phyloP scores from a whole-genome alignment of 2,329 filamentous ascomycete species.

The Aureobasidium sp. region DNA sequence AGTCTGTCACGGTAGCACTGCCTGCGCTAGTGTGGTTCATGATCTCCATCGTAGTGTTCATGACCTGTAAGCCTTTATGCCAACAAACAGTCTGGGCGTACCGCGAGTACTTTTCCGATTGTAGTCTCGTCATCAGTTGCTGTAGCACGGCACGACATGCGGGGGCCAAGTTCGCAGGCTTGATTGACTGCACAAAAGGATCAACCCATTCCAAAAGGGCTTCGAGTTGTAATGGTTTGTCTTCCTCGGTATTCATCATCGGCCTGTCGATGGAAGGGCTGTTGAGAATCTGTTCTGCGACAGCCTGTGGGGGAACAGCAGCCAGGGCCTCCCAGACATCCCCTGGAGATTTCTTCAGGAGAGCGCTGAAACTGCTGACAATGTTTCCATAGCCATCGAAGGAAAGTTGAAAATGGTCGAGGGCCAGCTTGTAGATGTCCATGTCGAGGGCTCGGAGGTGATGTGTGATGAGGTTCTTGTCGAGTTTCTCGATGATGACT shows the following conservation, averaged over 20 bases:
- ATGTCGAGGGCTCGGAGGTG: slow-evolving; percentile 71
- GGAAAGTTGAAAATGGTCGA: slow-evolving; percentile 53
- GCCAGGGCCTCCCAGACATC: slow-evolving; percentile 87
- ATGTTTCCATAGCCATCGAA: slow-evolving; percentile 54
- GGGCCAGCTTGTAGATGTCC: slow-evolving; percentile 50
- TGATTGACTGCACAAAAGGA: slow-evolving; percentile 69
- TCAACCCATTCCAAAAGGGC: slow-evolving; percentile 68
- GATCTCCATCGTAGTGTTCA: slow-evolving; percentile 24
- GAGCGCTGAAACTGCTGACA: slow-evolving; percentile 58
- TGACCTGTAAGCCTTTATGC: slow-evolving; percentile 53
- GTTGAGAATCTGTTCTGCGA: slow-evolving; percentile 76
- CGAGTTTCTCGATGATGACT: slow-evolving; percentile 63
- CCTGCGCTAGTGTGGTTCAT: slow-evolving; percentile 22
- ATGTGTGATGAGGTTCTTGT: slow-evolving; percentile 65
- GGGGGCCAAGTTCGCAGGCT: slow-evolving; percentile 64
- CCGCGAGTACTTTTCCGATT: slow-evolving; percentile 46
- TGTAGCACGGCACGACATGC: slow-evolving; percentile 71
- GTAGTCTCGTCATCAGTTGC: slow-evolving; percentile 61
- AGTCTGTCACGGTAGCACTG: slow-evolving; percentile 40
- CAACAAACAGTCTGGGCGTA: slow-evolving; percentile 54
- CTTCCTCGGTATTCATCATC: slow-evolving; percentile 46
- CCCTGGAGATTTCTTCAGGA: slow-evolving; percentile 66
- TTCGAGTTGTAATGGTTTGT: slow-evolving; percentile 46
- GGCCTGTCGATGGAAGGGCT: slow-evolving; percentile 58
- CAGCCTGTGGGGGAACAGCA: slow-evolving; percentile 65